phyloP scores from a whole-genome alignment of 176 grass and related monocot species.

The Musa acuminata region DNA sequence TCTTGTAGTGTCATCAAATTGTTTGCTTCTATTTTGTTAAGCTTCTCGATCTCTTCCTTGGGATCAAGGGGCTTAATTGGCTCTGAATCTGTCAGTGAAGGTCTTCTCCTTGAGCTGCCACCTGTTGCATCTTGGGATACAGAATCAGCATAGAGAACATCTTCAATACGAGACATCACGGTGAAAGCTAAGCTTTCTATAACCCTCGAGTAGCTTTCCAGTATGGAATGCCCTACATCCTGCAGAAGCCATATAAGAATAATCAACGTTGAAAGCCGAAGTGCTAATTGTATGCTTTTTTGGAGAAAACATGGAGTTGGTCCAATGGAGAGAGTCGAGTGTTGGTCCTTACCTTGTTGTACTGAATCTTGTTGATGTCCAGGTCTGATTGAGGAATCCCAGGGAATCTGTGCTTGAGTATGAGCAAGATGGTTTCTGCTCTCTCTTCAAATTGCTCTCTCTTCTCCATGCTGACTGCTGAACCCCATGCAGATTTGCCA shows the following conservation, averaged over 20 bases:
- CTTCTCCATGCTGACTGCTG: background rate
- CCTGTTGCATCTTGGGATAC: background rate
- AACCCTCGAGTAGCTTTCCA: slow-evolving; percentile 10
- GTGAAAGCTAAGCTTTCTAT: slow-evolving; percentile 7
- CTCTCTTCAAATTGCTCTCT: slow-evolving; percentile 2
- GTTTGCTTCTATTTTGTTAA: background rate
- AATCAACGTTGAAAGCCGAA: background rate
- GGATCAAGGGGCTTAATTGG: background rate
- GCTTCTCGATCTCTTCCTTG: slow-evolving; percentile 6
- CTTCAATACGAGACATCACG: slow-evolving; percentile 1
- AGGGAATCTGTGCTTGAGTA: background rate
- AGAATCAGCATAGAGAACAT: background rate
- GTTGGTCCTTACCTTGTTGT: background rate
- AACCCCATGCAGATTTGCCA: background rate
- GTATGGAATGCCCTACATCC: background rate
- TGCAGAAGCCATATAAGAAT: background rate
- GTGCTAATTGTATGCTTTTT: too few species aligned
- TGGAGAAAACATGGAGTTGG: too few species aligned
- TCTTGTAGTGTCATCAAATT: background rate
- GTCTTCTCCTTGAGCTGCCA: background rate
- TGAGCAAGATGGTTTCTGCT: slow-evolving; percentile 7
- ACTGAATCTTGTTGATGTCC: slow-evolving; percentile 5
- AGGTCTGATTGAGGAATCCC: slow-evolving; percentile 1
- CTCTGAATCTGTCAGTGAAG: background rate
- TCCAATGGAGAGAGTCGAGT: background rate